Evolutionary conservation across 2,329 filamentous ascomycete species (phyloP).

Genomic region (Escovopsis sp.): DNA sequence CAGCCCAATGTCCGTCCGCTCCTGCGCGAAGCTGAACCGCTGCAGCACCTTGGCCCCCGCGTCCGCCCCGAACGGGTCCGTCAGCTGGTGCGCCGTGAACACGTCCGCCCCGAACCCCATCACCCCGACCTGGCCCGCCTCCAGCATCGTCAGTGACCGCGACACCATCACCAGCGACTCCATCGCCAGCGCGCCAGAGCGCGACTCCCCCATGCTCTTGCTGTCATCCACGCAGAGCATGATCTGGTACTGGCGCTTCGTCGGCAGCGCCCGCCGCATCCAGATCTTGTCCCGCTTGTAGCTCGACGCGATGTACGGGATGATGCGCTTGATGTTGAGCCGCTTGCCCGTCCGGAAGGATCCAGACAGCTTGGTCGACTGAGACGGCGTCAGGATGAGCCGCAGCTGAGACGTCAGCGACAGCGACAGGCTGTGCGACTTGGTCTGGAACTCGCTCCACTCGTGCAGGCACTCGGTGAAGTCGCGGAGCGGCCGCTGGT

Average conservation of each 20-base stretch:
- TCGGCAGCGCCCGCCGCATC: conserved; percentile 87
- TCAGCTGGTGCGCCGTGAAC: conserved; percentile 74
- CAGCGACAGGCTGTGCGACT: conserved; percentile 74
- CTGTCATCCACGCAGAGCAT: conserved; percentile 95
- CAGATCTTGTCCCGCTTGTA: conserved; percentile 99
- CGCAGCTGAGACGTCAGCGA: conserved; percentile 88
- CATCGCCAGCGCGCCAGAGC: conserved; percentile 67
- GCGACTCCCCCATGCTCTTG: conserved; percentile 76
- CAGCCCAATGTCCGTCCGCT: conserved; percentile 69
- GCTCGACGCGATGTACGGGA: conserved; percentile 93
- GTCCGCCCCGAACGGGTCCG: conserved; percentile 59
- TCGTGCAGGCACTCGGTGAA: conserved; percentile 49
- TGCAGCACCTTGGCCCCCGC: conserved; percentile 74
- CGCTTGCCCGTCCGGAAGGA: conserved; percentile 96
- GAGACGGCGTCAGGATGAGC: conserved; percentile 84
- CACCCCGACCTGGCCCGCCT: conserved; percentile 85
- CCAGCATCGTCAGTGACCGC: conserved; percentile 76
- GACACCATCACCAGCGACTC: conserved; percentile 89
- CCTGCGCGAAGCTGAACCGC: conserved; percentile 72
- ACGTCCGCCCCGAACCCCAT: conserved; percentile 78
- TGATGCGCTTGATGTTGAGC: conserved; percentile 98
- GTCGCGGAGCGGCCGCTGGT: conserved; percentile 28
- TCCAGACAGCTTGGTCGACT: conserved; percentile 89
- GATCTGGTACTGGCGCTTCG: conserved; percentile 92
- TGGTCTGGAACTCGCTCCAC: conserved; percentile 74